These are phyloP conservation scores for Boletus albobrunnescens DNA, from an alignment of 1,284 basidiomycete genomes.

Conservation along the genomic window DNA sequence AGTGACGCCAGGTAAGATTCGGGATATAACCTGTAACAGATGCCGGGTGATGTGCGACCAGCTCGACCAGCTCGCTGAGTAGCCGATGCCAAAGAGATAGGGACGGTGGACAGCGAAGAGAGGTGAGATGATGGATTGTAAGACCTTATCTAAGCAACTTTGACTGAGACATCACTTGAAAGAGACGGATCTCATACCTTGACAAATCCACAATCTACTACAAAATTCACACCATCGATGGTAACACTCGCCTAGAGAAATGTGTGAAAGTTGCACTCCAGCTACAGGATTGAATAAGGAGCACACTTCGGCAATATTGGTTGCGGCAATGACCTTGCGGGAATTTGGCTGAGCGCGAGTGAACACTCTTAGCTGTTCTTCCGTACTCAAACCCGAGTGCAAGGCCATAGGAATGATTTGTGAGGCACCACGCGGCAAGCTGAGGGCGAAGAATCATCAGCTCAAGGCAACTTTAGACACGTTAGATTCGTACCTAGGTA, in stretches of 20 bases:
- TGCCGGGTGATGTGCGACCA: conserved; percentile 84
- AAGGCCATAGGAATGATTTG: conserved; percentile 72
- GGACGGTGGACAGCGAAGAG: conserved; percentile 76
- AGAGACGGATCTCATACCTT: conserved; percentile 58
- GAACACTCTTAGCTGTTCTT: conserved; percentile 86
- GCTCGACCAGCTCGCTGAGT: conserved; percentile 88
- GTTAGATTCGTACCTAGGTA: conserved; percentile 56
- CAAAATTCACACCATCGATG: conserved; percentile 91
- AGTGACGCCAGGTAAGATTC: conserved; percentile 56
- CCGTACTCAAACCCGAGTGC: conserved; percentile 82
- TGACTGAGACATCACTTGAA: background rate
- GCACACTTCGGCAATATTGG: conserved; percentile 91
- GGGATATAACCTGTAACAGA: conserved; percentile 93
- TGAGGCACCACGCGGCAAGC: conserved; percentile 60
- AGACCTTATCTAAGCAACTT: conserved; percentile 61
- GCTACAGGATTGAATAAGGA: background rate
- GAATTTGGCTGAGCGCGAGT: conserved; percentile 67
- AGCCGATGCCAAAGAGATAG: conserved; percentile 80
- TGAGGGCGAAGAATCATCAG: conserved; percentile 30
- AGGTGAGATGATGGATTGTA: conserved; percentile 82
- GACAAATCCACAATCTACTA: conserved; percentile 94
- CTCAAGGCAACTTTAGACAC: background rate
- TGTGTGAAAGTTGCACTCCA: background rate
- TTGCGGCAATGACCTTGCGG: conserved; percentile 89
- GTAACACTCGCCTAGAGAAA: conserved; percentile 80